Percentiles rank a stretch among this genome's conserved stretches.
Conservation (phyloP, 2,329 filamentous ascomycete genomes). For the Kalaharituber pfeilii region DNA sequence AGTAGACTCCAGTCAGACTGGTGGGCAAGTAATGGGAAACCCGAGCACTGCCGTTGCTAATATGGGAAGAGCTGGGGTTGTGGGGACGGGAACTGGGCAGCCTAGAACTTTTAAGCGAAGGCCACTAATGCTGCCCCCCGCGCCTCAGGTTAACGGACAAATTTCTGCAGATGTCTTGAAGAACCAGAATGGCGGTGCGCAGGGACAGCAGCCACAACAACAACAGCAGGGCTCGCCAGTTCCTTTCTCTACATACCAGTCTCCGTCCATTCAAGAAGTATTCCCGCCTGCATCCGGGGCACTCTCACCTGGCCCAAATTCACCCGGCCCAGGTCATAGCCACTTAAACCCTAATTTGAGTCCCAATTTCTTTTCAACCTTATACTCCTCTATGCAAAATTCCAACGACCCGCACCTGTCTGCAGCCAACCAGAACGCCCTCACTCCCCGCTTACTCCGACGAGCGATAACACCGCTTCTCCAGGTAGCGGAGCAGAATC, state of each 20-base stretch:
- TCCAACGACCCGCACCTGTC: slow-evolving; percentile 21
- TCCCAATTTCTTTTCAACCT: slow-evolving; percentile 9
- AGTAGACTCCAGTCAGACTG: slow-evolving; percentile 33
- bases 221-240: slow-evolving; percentile 1
- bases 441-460: slow-evolving; percentile 31
- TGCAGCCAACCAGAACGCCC: slow-evolving; percentile 19
- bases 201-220: slow-evolving; percentile 9
- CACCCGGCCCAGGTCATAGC: slow-evolving; percentile 5
- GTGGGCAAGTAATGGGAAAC: slow-evolving; percentile 28
- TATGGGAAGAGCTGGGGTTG: slow-evolving; percentile 32
- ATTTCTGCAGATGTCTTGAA: slow-evolving; percentile 4
- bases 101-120: slow-evolving; percentile 13
- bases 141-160: background rate
- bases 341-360: slow-evolving; percentile 6
- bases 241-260: slow-evolving; percentile 5
- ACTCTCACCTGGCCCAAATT: slow-evolving; percentile 4
- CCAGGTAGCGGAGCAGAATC: slow-evolving; percentile 30
- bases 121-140: slow-evolving; percentile 9
- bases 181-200: slow-evolving; percentile 7
- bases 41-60: slow-evolving; percentile 26
- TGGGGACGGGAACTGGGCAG: slow-evolving; percentile 29
- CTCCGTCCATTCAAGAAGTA: slow-evolving; percentile 8
- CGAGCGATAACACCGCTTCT: slow-evolving; percentile 33
- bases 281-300: slow-evolving; percentile 8
- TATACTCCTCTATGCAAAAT: slow-evolving; percentile 18